Percentiles rank a stretch among this genome's conserved stretches.
Conservation (phyloP, 768 basidiomycete genomes). For the Pisolithus orientalis region DNA sequence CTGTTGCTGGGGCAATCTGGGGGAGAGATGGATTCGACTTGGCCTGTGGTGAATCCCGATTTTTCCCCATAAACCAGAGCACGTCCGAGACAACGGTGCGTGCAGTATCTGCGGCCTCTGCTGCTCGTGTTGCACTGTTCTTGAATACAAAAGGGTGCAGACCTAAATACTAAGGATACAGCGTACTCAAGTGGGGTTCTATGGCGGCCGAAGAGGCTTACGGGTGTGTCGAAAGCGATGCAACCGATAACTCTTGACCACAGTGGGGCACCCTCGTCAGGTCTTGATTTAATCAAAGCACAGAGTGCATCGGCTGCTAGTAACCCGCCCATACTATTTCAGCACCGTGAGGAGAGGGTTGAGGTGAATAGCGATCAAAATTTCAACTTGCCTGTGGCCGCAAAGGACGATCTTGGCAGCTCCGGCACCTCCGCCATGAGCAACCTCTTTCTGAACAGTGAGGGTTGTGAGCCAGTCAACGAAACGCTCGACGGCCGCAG, state of each 20-base stretch:
- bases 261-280: conserved; percentile 57
- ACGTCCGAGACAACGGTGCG: conserved; percentile 56
- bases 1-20: conserved; percentile 26
- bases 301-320: conserved; percentile 79
- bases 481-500: conserved; percentile 76
- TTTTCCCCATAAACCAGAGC: conserved; percentile 48
- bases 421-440: conserved; percentile 68
- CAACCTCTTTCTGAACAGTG: conserved; percentile 79
- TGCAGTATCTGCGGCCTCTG: conserved; percentile 62
- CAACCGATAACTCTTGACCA: conserved; percentile 89
- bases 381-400: conserved; percentile 66
- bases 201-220: conserved; percentile 30
- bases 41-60: conserved; percentile 30
- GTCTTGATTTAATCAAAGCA: conserved; percentile 62
- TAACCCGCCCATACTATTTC: conserved; percentile 82
- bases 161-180: conserved; percentile 65
- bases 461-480: conserved; percentile 90
- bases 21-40: conserved; percentile 22
- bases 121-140: conserved; percentile 69
- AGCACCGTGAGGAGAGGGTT: background rate
- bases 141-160: conserved; percentile 84
- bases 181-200: background rate
- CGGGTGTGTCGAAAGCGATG: conserved; percentile 88
- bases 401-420: conserved; percentile 77
- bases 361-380: background rate